phyloP scores from a whole-genome alignment of 2,329 filamentous ascomycete genomes.

The Aspergillus brasiliensis region DNA sequence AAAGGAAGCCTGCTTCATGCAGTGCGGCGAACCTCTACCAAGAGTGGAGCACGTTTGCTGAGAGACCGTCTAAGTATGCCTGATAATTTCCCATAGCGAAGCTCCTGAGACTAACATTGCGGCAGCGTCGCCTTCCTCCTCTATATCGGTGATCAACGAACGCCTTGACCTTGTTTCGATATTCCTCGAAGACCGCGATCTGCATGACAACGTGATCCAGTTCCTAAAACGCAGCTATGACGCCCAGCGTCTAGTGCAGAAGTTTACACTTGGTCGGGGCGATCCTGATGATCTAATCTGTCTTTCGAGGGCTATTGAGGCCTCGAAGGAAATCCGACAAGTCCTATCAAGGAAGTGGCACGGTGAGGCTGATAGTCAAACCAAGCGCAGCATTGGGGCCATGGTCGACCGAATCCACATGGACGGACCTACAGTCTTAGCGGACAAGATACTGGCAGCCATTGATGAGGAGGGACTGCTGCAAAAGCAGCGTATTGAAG shows the following conservation, averaged over 20 bases:
- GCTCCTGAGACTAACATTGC: conserved; percentile 8
- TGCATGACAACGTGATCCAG: conserved; percentile 69
- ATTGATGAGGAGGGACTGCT: conserved; percentile 93
- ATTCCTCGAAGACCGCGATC: conserved; percentile 66
- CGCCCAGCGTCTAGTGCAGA: conserved; percentile 86
- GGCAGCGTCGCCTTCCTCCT: conserved; percentile 80
- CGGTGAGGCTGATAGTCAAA: conserved; percentile 25
- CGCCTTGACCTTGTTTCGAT: conserved; percentile 79
- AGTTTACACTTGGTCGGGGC: conserved; percentile 89
- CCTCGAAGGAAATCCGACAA: conserved; percentile 65
- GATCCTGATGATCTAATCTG: conserved; percentile 87
- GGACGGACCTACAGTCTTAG: conserved; percentile 67
- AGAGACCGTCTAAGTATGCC: conserved; percentile 74
- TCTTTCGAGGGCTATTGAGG: conserved; percentile 76
- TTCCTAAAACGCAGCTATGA: conserved; percentile 78
- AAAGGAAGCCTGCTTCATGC: conserved; percentile 87
- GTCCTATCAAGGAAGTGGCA: conserved; percentile 31
- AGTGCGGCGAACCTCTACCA: conserved; percentile 86
- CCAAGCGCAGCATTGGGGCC: conserved; percentile 26
- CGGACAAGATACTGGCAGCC: conserved; percentile 69
- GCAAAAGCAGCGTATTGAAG: conserved; percentile 75
- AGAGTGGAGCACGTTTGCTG: conserved; percentile 82
- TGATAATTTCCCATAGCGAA: conserved; percentile 4
- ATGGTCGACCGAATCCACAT: conserved; percentile 50
- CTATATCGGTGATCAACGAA: conserved; percentile 72